phyloP scores from a whole-genome alignment of 2,329 filamentous ascomycete genomes.

The Bisporella sp. region DNA sequence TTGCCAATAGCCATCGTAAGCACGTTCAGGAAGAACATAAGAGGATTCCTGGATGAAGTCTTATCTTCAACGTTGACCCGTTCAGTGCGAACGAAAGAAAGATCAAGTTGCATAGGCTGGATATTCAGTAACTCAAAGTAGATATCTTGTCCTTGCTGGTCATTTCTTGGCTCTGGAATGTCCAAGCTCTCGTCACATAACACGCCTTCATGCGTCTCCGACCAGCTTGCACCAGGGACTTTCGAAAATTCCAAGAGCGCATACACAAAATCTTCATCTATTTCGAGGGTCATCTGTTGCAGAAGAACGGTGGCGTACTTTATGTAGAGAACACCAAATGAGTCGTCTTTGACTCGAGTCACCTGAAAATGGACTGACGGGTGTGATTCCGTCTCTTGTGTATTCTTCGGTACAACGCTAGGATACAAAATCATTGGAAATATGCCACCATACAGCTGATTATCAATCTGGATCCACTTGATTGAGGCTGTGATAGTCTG shows the following conservation, averaged over 20 bases:
- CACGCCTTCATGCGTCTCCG: slow-evolving; percentile 66
- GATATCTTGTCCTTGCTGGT: slow-evolving; percentile 83
- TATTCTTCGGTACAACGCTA: slow-evolving; percentile 94
- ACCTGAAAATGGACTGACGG: slow-evolving; percentile 89
- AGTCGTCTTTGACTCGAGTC: slow-evolving; percentile 94
- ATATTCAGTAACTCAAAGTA: slow-evolving; percentile 97
- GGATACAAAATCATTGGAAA: slow-evolving; percentile 97
- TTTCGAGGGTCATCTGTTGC: slow-evolving; percentile 96
- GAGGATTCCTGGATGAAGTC: slow-evolving; percentile 79
- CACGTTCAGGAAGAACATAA: slow-evolving; percentile 99
- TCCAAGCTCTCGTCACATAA: slow-evolving; percentile 86
- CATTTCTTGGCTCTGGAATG: slow-evolving; percentile 83
- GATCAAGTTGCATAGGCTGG: slow-evolving; percentile 94
- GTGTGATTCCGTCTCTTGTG: slow-evolving; percentile 88
- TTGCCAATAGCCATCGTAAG: slow-evolving; percentile 99
- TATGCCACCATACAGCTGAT: slow-evolving; percentile 95
- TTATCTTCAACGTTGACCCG: slow-evolving; percentile 95
- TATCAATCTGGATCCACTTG: slow-evolving; percentile 99
- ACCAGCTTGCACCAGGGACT: slow-evolving; percentile 83
- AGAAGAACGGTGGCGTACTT: slow-evolving; percentile 93
- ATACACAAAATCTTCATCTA: slow-evolving; percentile 98
- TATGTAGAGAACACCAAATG: slow-evolving; percentile 95
- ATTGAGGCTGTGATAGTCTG: slow-evolving; percentile 86
- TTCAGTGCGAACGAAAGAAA: slow-evolving; percentile 96
- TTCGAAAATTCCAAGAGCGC: slow-evolving; percentile 92